Conservation (phyloP, 1,284 basidiomycete genomes). For the Cutaneotrichosporon curvatum region DNA sequence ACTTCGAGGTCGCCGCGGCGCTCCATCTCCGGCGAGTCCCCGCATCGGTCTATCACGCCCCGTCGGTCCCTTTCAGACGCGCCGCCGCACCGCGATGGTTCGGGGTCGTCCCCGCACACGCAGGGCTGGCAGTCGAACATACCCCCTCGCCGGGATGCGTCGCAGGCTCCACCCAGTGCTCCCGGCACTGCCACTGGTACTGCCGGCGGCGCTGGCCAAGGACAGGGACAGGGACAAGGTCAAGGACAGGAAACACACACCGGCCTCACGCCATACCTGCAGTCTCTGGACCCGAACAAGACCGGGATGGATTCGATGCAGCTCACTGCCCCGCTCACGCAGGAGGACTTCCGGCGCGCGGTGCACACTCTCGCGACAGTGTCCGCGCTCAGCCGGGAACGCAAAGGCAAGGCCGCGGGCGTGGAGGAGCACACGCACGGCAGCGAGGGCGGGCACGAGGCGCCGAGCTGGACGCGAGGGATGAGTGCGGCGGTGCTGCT, state of each 20-base stretch:
- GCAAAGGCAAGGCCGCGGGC: conserved; percentile 3
- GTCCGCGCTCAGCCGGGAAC: conserved; percentile 60
- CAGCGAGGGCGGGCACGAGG: conserved; percentile 78
- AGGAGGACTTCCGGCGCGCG: conserved; percentile 82
- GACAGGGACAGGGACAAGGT: too few relatives aligned
- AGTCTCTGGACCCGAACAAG: conserved; percentile 53
- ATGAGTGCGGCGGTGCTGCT: conserved; percentile 81
- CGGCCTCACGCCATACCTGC: conserved; percentile 61
- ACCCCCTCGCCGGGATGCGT: too few relatives aligned
- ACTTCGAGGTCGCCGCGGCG: background rate
- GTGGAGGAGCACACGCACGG: conserved; percentile 43
- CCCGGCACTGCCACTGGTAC: too few relatives aligned
- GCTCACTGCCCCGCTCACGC: conserved; percentile 61
- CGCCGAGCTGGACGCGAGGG: conserved; percentile 85
- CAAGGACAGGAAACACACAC: too few relatives aligned
- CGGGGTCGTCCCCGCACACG: background rate
- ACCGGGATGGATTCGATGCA: conserved; percentile 48
- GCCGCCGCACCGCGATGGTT: too few relatives aligned
- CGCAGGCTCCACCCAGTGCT: too few relatives aligned
- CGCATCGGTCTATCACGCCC: too few relatives aligned
- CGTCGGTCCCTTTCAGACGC: too few relatives aligned
- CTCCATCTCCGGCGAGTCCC: background rate
- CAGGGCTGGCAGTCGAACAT: too few relatives aligned
- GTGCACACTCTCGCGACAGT: conserved; percentile 79
- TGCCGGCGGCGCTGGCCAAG: background rate